Evolutionary conservation across 805 yeast genomes (phyloP), one percentile per base, ranked within the genome.

Genomic region (Limtongia smithiae): DNA sequence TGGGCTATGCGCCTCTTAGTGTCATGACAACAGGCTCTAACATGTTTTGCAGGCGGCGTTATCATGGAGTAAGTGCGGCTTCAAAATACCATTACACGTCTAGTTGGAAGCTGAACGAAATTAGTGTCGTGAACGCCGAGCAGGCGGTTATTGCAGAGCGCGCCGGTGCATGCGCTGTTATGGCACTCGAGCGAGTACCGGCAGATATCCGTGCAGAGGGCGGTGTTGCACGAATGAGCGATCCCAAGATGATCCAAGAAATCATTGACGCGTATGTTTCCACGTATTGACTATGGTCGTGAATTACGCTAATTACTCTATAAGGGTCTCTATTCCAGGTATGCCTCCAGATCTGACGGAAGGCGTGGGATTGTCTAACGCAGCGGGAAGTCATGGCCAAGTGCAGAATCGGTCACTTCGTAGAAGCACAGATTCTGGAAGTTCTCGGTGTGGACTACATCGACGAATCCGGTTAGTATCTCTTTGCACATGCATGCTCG

Each of bases 101-200:
- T 31, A 18, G n/a, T 4, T 11, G n/a, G n/a, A 20, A 5, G 11
- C 28, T 35, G 9, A n/a, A 14, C 33, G 25, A 25, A 7, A 25
- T 7, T 28, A 54, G 58, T 34, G 60, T 56, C 38, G 60, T 56
- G n/a, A 56, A 56, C 51, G 82, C 82, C 31, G 93, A 85, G 62
- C 93, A 85, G 69, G 94, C 94, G 20, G 66, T 72, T 37, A 78
- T 85, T 44, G 94, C 94, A 21, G 91, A 85, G 66, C 73, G 70
- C 46, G 91, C 94, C 3, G 94, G 94, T 52, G 94, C 94, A 12
- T 83, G 86, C 69, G 91, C 94, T 12, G 94, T 85, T 20, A 85
- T 85, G 94, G 94, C 94, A 3, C 73, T 85, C 57, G 94, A 85
- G 69, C 71, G 83, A 60, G 86, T 85, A 50, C 94, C 94, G 9